Conservation (phyloP, 208 protist species). For the Porcisia hertigi region DNA sequence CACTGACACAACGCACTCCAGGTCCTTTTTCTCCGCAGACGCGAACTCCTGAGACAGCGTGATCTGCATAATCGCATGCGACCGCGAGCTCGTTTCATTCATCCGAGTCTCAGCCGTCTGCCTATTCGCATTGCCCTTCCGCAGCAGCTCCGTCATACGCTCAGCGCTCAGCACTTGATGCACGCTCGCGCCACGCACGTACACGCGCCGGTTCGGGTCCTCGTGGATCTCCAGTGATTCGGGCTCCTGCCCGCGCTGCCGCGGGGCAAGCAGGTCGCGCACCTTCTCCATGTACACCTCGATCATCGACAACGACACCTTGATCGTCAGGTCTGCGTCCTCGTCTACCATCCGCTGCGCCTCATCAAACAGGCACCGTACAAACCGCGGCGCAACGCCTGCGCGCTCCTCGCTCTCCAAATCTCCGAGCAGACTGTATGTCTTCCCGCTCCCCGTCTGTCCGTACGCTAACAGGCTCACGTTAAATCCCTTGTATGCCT, state of each 20-base stretch:
- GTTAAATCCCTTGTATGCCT: slow-evolving; percentile 86
- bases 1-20: slow-evolving; percentile 69
- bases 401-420: slow-evolving; percentile 32
- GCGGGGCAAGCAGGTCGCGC: slow-evolving; percentile 67
- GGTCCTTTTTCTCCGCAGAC: slow-evolving; percentile 46
- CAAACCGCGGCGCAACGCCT: slow-evolving; percentile 43
- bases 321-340: slow-evolving; percentile 51
- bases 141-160: slow-evolving; percentile 68
- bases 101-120: slow-evolving; percentile 81
- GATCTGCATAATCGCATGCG: slow-evolving; percentile 90
- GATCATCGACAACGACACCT: slow-evolving; percentile 78
- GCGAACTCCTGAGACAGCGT: slow-evolving; percentile 63
- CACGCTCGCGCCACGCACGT: slow-evolving; percentile 62
- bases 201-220: slow-evolving; percentile 58
- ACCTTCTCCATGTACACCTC: slow-evolving; percentile 86
- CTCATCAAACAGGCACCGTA: slow-evolving; percentile 46
- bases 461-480: slow-evolving; percentile 84
- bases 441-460: slow-evolving; percentile 81
- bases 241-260: slow-evolving; percentile 70
- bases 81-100: slow-evolving; percentile 90
- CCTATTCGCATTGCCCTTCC: slow-evolving; percentile 64
- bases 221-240: slow-evolving; percentile 75
- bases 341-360: slow-evolving; percentile 49
- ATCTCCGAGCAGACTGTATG: slow-evolving; percentile 75
- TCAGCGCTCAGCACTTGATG: slow-evolving; percentile 75